Percentiles rank a stretch among this genome's conserved stretches.
Conservation (phyloP, 2,329 filamentous ascomycete genomes). For the Aquanectria penicillioides region DNA sequence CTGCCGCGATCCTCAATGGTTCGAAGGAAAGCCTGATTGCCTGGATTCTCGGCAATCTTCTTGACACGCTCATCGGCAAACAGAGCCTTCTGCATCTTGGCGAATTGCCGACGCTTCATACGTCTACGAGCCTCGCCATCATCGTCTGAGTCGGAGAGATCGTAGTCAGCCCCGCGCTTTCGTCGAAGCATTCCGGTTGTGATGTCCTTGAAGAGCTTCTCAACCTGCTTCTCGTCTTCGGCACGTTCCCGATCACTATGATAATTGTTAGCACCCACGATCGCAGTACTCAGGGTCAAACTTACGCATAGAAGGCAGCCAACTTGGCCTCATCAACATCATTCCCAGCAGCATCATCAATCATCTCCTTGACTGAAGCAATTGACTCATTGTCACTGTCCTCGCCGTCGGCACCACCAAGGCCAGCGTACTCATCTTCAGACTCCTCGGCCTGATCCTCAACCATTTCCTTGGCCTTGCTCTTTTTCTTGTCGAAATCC, state of each 20-base stretch:
- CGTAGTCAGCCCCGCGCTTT: conserved; percentile 83
- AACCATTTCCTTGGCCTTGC: conserved; percentile 86
- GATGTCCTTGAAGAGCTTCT: conserved; percentile 92
- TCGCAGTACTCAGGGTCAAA: conserved; percentile 39
- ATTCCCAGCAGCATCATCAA: conserved; percentile 83
- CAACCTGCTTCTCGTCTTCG: conserved; percentile 86
- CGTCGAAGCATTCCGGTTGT: conserved; percentile 88
- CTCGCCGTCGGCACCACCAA: conserved; percentile 91
- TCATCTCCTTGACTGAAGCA: conserved; percentile 83
- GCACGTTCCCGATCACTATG: conserved; percentile 79
- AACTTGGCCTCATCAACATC: conserved; percentile 83
- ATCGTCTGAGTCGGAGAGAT: conserved; percentile 91
- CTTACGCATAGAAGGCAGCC: conserved; percentile 90
- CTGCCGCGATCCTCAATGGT: conserved; percentile 85
- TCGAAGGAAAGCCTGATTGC: conserved; percentile 88
- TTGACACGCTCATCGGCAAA: conserved; percentile 89
- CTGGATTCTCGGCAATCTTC: conserved; percentile 88
- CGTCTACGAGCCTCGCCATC: conserved; percentile 80
- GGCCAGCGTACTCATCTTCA: conserved; percentile 95
- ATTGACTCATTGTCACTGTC: conserved; percentile 79
- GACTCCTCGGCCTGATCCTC: conserved; percentile 97
- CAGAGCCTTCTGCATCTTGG: conserved; percentile 89
- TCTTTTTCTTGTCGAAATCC: conserved; percentile 84
- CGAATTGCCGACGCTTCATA: conserved; percentile 87
- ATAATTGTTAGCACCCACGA: conserved; percentile 24